Evolutionary conservation across 495 filamentous ascomycete species (phyloP).

Genomic region (Daldinia bambusicola): DNA sequence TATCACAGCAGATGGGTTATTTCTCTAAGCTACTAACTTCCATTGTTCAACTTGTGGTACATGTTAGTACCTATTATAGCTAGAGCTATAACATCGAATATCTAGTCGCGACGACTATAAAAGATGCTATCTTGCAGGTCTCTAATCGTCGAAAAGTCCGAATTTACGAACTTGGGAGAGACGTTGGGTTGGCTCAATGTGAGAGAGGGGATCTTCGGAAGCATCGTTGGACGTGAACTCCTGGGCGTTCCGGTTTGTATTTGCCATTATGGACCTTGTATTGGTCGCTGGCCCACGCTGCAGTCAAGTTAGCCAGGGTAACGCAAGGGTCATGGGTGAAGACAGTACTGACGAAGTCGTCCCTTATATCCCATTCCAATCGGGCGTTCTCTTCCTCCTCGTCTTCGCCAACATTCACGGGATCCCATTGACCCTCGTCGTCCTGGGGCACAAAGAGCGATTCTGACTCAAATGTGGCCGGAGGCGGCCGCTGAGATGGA

Average conservation of each 20-base stretch:
- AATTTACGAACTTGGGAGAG: conserved; percentile 66
- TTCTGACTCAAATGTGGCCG: conserved; percentile 72
- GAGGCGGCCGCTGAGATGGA: conserved; percentile 61
- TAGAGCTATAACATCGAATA: neutral
- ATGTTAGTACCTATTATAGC: neutral
- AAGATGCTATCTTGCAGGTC: neutral
- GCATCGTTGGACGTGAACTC: conserved; percentile 48
- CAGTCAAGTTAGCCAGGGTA: conserved; percentile 37
- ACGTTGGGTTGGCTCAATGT: conserved; percentile 73
- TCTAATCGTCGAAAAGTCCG: conserved; percentile 63
- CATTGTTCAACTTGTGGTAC: neutral
- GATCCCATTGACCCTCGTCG: conserved; percentile 87
- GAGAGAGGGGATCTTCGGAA: conserved; percentile 45
- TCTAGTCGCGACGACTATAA: neutral
- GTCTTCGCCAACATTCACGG: conserved; percentile 74
- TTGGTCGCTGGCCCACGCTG: conserved; percentile 53
- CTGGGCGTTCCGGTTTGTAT: conserved; percentile 37
- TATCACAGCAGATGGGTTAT: conserved; percentile 47
- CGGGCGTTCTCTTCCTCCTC: conserved; percentile 67
- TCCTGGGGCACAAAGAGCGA: conserved; percentile 80
- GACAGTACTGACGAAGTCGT: conserved; percentile 56
- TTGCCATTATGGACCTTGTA: conserved; percentile 45
- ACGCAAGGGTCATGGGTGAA: neutral
- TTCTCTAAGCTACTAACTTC: conserved; percentile 29
- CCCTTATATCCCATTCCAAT: conserved; percentile 83